phyloP scores from a whole-genome alignment of 495 filamentous ascomycete genomes.

The Talaromyces thailandensis region DNA sequence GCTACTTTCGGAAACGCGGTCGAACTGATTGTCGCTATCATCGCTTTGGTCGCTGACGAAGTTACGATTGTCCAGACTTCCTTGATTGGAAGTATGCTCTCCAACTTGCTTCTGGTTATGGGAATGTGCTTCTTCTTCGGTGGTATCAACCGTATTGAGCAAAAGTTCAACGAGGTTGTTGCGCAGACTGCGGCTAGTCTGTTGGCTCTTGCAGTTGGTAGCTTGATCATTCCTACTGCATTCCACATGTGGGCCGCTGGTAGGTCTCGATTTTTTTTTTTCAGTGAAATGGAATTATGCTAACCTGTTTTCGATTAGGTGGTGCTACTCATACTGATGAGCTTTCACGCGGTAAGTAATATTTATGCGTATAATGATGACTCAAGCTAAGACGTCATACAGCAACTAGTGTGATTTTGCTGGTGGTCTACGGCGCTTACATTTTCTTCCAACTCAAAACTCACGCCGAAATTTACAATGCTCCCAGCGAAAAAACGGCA shows the following conservation, averaged over 20 bases:
- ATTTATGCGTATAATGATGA: not conserved
- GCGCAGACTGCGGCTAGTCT: slow-evolving; percentile 84
- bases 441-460: slow-evolving; percentile 78
- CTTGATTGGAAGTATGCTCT: slow-evolving; percentile 81
- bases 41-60: slow-evolving; percentile 64
- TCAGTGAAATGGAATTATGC: not conserved
- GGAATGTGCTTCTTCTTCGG: slow-evolving; percentile 93
- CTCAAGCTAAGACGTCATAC: not conserved
- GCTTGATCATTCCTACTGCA: slow-evolving; percentile 81
- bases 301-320: not conserved
- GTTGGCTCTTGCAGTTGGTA: slow-evolving; percentile 68
- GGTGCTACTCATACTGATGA: slow-evolving; percentile 9
- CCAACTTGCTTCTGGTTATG: slow-evolving; percentile 83
- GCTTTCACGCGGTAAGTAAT: slow-evolving; percentile 28
- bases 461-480: slow-evolving; percentile 65
- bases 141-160: slow-evolving; percentile 68
- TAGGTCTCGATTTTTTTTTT: slow-evolving; percentile 10
- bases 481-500: slow-evolving; percentile 58
- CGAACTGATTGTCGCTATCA: slow-evolving; percentile 83
- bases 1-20: slow-evolving; percentile 87
- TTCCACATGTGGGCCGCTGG: slow-evolving; percentile 53
- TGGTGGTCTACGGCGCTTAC: slow-evolving; percentile 69
- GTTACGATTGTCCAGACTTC: slow-evolving; percentile 89
- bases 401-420: slow-evolving; percentile 64
- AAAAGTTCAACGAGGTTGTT: slow-evolving; percentile 89